Evolutionary conservation across 805 yeast species (phyloP).

Genomic region (Teunomyces aglyptinius): DNA sequence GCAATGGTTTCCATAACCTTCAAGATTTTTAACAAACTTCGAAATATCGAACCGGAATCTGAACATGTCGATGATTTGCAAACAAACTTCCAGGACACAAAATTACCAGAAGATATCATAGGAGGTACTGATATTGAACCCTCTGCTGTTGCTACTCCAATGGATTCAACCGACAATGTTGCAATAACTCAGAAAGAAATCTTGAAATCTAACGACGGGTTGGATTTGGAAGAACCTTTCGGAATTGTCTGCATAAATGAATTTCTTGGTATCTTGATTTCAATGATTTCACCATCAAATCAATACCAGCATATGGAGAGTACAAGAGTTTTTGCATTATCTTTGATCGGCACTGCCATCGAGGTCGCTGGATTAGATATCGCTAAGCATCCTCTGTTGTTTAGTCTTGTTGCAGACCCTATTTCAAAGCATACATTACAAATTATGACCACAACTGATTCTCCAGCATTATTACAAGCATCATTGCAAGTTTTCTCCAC

Average conservation of each 20-base stretch:
- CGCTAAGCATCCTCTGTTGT: conserved; percentile 57
- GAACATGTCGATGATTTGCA: conserved; percentile 41
- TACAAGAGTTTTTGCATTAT: conserved; percentile 78
- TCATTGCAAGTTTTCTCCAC: conserved; percentile 76
- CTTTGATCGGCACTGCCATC: conserved; percentile 70
- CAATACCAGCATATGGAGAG: conserved; percentile 84
- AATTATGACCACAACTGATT: conserved; percentile 71
- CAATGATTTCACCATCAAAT: conserved; percentile 78
- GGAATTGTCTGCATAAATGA: conserved; percentile 77
- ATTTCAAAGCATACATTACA: conserved; percentile 84
- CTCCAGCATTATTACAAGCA: conserved; percentile 67
- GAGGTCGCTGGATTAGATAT: conserved; percentile 75
- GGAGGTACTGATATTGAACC: conserved; percentile 43
- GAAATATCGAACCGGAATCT: conserved; percentile 48
- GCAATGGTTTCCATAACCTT: conserved; percentile 70
- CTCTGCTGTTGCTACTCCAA: conserved; percentile 14
- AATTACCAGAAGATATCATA: conserved; percentile 57
- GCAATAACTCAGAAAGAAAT: conserved; percentile 6
- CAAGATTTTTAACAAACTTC: conserved; percentile 61
- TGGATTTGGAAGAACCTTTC: conserved; percentile 47
- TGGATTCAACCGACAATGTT: conserved; percentile 1
- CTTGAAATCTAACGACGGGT: neutral
- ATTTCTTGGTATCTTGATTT: conserved; percentile 69
- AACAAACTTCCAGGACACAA: conserved; percentile 46
- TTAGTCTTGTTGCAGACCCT: conserved; percentile 70